Base-by-base conservation (phyloP, 306 rosid genomes). In the Cajanus cajan region DNA sequence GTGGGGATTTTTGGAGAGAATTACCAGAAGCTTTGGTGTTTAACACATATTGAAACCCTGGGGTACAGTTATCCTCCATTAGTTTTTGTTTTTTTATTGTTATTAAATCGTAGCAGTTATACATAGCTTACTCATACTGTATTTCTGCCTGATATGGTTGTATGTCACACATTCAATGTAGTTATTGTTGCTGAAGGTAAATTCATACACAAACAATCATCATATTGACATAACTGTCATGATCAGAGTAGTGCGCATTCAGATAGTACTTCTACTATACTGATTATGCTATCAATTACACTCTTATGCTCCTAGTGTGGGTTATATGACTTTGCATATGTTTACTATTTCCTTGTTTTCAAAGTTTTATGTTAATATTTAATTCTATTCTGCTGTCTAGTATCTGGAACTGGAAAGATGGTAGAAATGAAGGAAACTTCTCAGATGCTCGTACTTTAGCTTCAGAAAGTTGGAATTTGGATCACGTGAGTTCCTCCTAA, bases 1-100 rank as follows among this genome's bases (percentile, higher is more conserved):
- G 89, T 95, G 80, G 99, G 99, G 15, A 82, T 91, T 83, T 86
- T 87, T 57, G 99, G 97, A 85, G 97, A 90, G 68, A 80, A 65
- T n/a, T 83, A 77, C 85, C 84, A 81, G 83, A 93, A 93, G 90
- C 91, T 95, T 71, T 95, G 99, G 99, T 95, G 99, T 80, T 83
- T 95, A 85, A 93, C 94, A 24, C 92, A 95, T 66, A 91, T 93
- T 65, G 99, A 93, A 85, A 95, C 97, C 71, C 54, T 93, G 45
- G 88, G 99, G 99, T 90, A 95, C 71, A 39, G 6, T 78, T 40
- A 51, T 62, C 80, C 51, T 71, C 43, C 57, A 4, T 85, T 33
- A 64, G 19, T 77, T 71, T 28, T 11, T 68, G 12, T 51, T 31
- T 36, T 36, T 5, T 21, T 67, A 0, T 5, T 7, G 0, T 37